Conservation (phyloP, 257 asterid species). For the Solanum sejunctum region DNA sequence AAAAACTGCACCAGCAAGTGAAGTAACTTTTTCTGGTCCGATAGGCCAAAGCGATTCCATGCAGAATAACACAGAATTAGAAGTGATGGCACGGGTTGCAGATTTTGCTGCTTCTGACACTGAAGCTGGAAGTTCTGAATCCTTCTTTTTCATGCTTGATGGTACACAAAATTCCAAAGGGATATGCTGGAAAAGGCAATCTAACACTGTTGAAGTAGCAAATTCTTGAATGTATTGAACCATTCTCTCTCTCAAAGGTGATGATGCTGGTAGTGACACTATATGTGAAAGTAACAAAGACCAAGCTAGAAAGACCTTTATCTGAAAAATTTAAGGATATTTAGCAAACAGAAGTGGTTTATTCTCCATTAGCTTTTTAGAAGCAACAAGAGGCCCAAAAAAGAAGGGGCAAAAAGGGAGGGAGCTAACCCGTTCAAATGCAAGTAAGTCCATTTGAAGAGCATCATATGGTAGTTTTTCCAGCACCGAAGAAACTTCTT, state of each 20-base stretch:
- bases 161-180: conserved; percentile 56
- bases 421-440: conserved; percentile 60
- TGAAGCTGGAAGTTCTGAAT: conserved; percentile 42
- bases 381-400: not conserved
- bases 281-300: conserved; percentile 71
- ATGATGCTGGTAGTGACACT: conserved; percentile 70
- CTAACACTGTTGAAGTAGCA: conserved; percentile 54
- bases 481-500: conserved; percentile 60
- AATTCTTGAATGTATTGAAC: conserved; percentile 78
- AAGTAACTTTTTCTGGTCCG: conserved; percentile 59
- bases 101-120: conserved; percentile 63
- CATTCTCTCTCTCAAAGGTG: conserved; percentile 62
- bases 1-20: conserved; percentile 74
- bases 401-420: not conserved
- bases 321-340: conserved; percentile 32
- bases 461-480: conserved; percentile 46
- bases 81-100: conserved; percentile 58
- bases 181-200: conserved; percentile 84
- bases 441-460: conserved; percentile 58
- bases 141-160: conserved; percentile 61
- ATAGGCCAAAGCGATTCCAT: conserved; percentile 76
- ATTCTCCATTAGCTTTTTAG: not conserved
- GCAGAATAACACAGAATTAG: conserved; percentile 47
- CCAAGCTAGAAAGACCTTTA: conserved; percentile 74
- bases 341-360: conserved; percentile 3